Evolutionary conservation across 805 yeast species (phyloP), one percentile per base, ranked within the genome.

Genomic region (Priceomyces carsonii): DNA sequence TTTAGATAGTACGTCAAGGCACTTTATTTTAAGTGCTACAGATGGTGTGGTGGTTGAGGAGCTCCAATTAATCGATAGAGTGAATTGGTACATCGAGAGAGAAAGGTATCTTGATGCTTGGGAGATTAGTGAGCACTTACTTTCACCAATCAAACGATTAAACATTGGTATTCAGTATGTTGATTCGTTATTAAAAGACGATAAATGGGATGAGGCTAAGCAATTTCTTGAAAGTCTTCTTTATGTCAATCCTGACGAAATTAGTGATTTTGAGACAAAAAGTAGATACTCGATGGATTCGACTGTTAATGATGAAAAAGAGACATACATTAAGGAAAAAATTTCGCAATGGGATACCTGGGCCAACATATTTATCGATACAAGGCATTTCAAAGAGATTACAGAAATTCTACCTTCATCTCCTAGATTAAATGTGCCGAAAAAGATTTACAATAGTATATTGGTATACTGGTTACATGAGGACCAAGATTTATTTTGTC

Each of bases 1-100:
- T 51, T 60, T 73, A 21, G 78, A 73, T 2, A 51, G 45, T 0
- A 53, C 58, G 0, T 57, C 66, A 6, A 66, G 69, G 36, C 87
- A 83, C 64, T 85, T 73, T 48, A 66, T 93, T 13, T 68, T 91
- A 4, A 79, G 91, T 51, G 87, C 96, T 0, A 75, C 77, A 30
- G 98, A 89, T 59, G 91, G 82, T 1, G 83, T 91, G 1, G 65
- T 80, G 10, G 88, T 89, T 0, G 75, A 81, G 46, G 87, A 82
- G 42, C 69, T 85, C n/a, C 80, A 79, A 35, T 59, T 83, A 16
- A 57, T 65, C 18, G 98, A 90, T 53, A 77, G 82, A 39, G 72
- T 82, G 29, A 64, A 77, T 3, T 91, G 97, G 96, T 82, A 70
- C 39, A 39, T 78, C 3, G 77, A 77, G 1, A 73, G 66, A 24